phyloP scores from a whole-genome alignment of 331 rosid genomes.

The Spiraea crenata region DNA sequence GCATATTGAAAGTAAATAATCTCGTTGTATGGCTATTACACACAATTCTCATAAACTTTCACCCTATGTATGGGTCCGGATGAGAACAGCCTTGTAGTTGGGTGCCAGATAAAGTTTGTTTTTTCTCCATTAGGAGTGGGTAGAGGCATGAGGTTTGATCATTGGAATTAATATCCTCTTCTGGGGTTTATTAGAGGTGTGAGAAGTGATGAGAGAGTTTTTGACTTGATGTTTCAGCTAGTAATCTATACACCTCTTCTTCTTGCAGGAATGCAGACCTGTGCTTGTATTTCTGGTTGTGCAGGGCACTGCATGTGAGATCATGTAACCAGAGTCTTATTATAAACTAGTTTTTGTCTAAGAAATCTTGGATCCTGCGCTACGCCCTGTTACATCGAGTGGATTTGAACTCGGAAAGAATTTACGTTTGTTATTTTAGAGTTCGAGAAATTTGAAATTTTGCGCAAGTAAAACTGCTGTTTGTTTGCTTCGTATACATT shows the following conservation, averaged over 20 bases:
- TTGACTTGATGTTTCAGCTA: neutral
- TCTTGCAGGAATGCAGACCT: neutral
- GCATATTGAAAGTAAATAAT: neutral
- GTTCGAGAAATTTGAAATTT: neutral
- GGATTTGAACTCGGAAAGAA: neutral
- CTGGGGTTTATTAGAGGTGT: neutral
- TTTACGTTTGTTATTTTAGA: neutral
- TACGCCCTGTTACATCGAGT: neutral
- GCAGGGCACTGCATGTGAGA: neutral
- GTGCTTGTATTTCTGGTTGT: neutral
- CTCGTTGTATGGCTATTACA: neutral
- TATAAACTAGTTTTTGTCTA: neutral
- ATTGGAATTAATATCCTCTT: neutral
- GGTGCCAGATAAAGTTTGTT: neutral
- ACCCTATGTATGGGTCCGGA: neutral
- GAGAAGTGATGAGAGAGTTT: neutral
- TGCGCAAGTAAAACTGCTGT: neutral
- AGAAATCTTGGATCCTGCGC: conserved; percentile 6
- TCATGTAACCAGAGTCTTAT: neutral
- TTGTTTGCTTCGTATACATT: neutral
- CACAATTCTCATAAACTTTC: neutral
- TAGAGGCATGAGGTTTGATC: neutral
- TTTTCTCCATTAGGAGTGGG: neutral
- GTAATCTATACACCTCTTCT: neutral
- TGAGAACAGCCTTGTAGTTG: neutral